Evolutionary conservation across 129 eudicot species (phyloP).

Genomic region (Dittrichia graveolens): DNA sequence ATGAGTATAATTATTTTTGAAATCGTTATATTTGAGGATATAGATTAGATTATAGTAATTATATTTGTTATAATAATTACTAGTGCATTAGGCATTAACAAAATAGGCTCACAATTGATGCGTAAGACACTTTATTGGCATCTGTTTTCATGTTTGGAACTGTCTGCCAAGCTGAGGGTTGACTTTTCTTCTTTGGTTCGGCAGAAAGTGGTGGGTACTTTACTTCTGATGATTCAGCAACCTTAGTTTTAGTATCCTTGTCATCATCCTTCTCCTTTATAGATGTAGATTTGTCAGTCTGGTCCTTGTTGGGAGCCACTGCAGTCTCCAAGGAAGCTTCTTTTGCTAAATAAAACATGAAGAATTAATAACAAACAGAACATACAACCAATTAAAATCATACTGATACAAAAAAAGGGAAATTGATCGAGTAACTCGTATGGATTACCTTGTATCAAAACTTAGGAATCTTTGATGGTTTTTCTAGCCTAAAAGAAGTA

Average conservation of each 20-base stretch:
- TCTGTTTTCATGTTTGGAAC: conserved; percentile 27
- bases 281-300: conserved; percentile 13
- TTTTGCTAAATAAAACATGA: conserved; percentile 21
- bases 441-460: not conserved
- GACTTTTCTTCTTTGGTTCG: conserved; percentile 27
- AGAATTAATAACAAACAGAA: conserved; percentile 1
- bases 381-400: conserved; percentile 12
- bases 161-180: conserved; percentile 12
- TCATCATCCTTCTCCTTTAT: conserved; percentile 29
- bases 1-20: not conserved
- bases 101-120: conserved; percentile 43
- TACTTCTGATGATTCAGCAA: conserved; percentile 20
- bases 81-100: not conserved
- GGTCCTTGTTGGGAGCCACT: conserved; percentile 21
- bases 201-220: conserved; percentile 17
- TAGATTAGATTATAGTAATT: not conserved
- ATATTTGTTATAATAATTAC: not conserved
- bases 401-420: not conserved
- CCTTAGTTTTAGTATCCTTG: not conserved
- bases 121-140: conserved; percentile 35
- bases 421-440: too few species aligned
- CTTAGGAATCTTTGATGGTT: not conserved
- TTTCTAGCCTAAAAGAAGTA: not conserved
- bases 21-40: not conserved
- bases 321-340: conserved; percentile 22